Base-by-base conservation (phyloP, 148 eudicot genomes). In the Cornus controversa region DNA sequence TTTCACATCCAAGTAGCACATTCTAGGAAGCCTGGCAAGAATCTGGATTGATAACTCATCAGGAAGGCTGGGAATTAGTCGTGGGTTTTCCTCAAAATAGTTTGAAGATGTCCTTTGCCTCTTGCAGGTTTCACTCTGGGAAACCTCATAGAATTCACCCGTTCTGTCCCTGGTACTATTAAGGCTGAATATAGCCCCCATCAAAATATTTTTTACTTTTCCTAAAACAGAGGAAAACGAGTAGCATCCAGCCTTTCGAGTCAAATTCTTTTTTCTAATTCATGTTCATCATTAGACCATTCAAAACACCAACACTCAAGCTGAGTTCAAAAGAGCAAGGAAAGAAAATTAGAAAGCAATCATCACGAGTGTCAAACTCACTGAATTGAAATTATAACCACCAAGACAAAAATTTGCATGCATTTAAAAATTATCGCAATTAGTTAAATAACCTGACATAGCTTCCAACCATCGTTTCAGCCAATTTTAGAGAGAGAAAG, bases 31-130 rank as follows among this genome's bases (percentile, higher is more conserved):
- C 74, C 98, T 82, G 27, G 99, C 98, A 53, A 96, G 94, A 79
- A 96, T 93, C 69, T 89, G 97, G 14, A 96, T 85, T 18, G 99
- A 93, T 77, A 96, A 85, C 84, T 96, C 99, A 78, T 96, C 90
- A n/a, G 99, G 99, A 57, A 96, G 94, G 80, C 85, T 84, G 5
- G 99, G 97, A 80, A 96, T 96, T 76, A 96, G 73, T 37, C 92
- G 84, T 10, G 90, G 82, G 70, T 69, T 85, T 14, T 94, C 89
- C 74, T 91, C 97, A 75, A 84, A 83, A 77, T 67, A 87, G 81
- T 77, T 76, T 18, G 90, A 80, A 31, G 84, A 80, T 14, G 89
- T 85, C 81, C 82, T 89, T 77, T 81, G 97, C 81, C 99, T 87
- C 85, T 96, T 96, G 69, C 85, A 75, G 47, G 84, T 71, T 40